A percentile compares a stretch with the other conserved stretches of the same genome.
These are phyloP conservation scores for Agastache rugosa DNA, from an alignment of 257 asterid genomes.

Conservation along the genomic window DNA sequence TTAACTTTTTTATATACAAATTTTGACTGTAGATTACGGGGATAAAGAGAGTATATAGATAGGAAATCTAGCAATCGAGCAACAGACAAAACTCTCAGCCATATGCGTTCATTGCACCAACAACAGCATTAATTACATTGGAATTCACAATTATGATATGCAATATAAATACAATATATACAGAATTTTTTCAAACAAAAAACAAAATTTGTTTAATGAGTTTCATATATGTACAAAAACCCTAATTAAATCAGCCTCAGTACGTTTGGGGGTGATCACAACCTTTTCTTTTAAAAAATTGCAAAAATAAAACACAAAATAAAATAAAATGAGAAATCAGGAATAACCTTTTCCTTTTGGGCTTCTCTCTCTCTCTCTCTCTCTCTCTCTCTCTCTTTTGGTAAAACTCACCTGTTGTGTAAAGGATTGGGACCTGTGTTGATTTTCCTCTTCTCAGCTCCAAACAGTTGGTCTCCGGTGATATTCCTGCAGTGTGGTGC, in stretches of 20 bases:
- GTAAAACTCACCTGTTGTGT: neutral
- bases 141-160: neutral
- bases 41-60: too few species aligned
- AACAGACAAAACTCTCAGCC: neutral
- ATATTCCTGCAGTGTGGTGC: conserved; percentile 2
- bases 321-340: neutral
- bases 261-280: too few species aligned
- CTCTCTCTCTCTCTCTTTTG: neutral
- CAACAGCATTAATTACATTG: neutral
- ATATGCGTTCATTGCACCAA: neutral
- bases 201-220: neutral
- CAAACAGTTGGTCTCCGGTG: neutral
- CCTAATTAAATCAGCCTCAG: too few species aligned
- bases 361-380: too few species aligned
- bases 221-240: neutral
- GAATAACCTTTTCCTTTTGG: too few species aligned
- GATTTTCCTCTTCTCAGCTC: conserved; percentile 17
- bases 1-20: too few species aligned
- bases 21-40: too few species aligned
- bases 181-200: neutral
- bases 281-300: neutral
- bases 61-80: neutral
- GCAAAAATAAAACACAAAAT: neutral
- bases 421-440: conserved; percentile 14
- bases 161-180: neutral